A percentile compares a stretch with the other conserved stretches of the same genome.
These are phyloP conservation scores for Cladorrhinum sp. DNA, from an alignment of 2,329 filamentous ascomycete species.

Conservation along the genomic window DNA sequence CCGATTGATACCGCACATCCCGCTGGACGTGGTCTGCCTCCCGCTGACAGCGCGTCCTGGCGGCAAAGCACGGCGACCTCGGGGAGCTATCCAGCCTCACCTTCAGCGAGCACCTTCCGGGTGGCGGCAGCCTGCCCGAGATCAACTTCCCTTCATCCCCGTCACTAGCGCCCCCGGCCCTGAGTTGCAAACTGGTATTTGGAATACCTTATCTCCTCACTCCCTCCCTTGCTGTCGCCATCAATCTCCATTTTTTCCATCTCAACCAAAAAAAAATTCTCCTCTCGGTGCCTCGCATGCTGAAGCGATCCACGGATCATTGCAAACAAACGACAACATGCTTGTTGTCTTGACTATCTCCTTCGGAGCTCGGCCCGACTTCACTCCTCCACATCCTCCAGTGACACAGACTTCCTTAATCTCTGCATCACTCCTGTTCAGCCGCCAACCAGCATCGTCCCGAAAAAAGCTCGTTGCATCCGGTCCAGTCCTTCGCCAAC, in stretches of 20 bases:
- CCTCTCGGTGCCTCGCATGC: too few species aligned
- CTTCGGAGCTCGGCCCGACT: not conserved
- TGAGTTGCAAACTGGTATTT: not conserved
- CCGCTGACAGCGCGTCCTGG: not conserved
- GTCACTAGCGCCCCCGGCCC: not conserved
- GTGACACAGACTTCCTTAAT: not conserved
- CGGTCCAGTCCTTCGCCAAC: too few species aligned
- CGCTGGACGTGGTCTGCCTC: too few species aligned
- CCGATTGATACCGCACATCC: constrained; percentile 1
- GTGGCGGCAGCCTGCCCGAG: not conserved
- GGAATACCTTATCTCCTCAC: not conserved
- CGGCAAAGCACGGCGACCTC: not conserved
- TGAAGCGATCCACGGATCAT: too few species aligned
- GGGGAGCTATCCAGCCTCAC: not conserved
- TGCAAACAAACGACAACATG: not conserved
- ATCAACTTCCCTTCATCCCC: too few species aligned
- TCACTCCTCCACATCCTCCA: not conserved
- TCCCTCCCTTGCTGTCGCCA: not conserved
- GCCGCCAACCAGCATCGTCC: not conserved
- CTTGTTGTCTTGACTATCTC: not conserved
- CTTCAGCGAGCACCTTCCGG: not conserved
- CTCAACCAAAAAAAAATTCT: not conserved
- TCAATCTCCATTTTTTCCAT: not conserved
- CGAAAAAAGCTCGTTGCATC: not conserved
- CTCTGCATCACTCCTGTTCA: not conserved